Base-by-base conservation (phyloP, 176 grass and related monocot species). In the Oryza officinalis region DNA sequence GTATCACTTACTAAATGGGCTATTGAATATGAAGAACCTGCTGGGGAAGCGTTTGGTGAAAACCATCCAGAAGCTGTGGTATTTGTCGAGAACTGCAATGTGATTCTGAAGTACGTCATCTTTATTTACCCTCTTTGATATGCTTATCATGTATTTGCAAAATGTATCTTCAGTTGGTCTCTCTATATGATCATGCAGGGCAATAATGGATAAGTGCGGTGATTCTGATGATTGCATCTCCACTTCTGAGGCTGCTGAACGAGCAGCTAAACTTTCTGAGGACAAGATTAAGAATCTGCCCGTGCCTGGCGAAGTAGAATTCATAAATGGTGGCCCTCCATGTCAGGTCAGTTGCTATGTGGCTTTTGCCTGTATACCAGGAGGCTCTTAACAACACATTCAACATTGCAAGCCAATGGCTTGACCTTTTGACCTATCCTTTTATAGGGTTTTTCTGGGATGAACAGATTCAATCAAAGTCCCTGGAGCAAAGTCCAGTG, bases 401-500 rank as follows among this genome's bases (percentile, higher is more conserved):
- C 0, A 18, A 31, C 57, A 23, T 13, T 84, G 28, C 3, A 22
- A 26, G 3, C 8, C 63, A 23, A 74, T 38, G 41, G 2, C 27
- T 23, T 60, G 30, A 32, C 71, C n/a, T 28, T 27, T 75, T 0
- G 71, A 3, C 5, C 0, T 50, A 65, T 78, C 43, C 11, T 67
- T 78, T 87, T 67, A 33, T 71, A 93, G 91, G 91, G 91, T 5
- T 91, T 97, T 66, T 96, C 88, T 83, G 84, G 88, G 35, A 96
- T 93, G 91, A 96, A 96, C 67, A 88, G 88, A 47, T 96, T 96
- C 77, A 93, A 87, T 52, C 86, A 80, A 65, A 91, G 84, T 63
- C 73, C 91, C 22, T 96, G 91, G 91, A 96, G 94, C 83, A 96
- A 90, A 61, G 93, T 95, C 32, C 93, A 95, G n/a, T 92, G 90